Conservation (phyloP, 2,329 filamentous ascomycete species). For the Cordyceps militaris region DNA sequence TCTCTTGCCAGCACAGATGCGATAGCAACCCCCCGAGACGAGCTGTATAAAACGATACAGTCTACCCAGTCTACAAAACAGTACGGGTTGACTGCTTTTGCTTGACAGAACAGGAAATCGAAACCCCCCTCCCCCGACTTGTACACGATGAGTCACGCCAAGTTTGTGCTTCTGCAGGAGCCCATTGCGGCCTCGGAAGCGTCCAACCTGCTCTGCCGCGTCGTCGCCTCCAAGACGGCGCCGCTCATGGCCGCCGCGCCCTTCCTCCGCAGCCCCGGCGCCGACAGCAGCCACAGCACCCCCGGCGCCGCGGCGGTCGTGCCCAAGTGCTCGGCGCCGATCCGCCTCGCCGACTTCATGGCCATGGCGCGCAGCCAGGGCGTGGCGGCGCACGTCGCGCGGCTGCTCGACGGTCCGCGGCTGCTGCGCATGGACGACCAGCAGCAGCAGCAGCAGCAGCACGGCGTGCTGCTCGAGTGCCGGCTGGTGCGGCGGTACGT, state of each 20-base stretch:
- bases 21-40: too few relatives aligned
- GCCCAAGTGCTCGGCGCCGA: constrained; percentile 3
- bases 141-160: constrained; percentile 4
- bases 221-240: constrained; percentile 10
- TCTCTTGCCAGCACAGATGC: not conserved
- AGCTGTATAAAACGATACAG: too few relatives aligned
- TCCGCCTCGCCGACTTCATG: constrained; percentile 2
- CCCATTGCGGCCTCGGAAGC: constrained; percentile 5
- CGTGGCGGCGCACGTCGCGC: not conserved
- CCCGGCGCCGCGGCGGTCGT: too few relatives aligned
- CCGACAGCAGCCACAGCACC: not conserved
- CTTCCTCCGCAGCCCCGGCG: not conserved
- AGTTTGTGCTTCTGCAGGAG: constrained; percentile 11
- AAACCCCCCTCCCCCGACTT: not conserved
- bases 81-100: too few relatives aligned
- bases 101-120: not conserved
- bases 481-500: constrained; percentile 10
- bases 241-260: constrained; percentile 4
- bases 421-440: not conserved
- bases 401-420: not conserved
- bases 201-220: constrained; percentile 3
- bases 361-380: constrained; percentile 2
- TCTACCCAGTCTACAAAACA: too few relatives aligned
- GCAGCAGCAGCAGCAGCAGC: not conserved
- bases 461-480: not conserved